Conservation (phyloP, 2,329 filamentous ascomycete species). For the Fusarium mundagurra region DNA sequence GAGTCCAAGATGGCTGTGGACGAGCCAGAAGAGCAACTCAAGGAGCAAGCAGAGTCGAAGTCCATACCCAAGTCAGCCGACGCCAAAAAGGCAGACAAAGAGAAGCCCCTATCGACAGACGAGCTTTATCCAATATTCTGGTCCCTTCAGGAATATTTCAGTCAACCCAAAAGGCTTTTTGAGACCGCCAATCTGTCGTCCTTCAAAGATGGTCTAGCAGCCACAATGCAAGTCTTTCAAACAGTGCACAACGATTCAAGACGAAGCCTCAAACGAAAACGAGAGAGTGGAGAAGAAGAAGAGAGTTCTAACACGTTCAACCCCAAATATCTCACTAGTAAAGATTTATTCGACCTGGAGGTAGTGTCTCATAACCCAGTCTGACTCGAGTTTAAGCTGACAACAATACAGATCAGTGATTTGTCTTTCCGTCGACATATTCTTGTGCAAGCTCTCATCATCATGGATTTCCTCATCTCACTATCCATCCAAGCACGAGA, state of each 20-base stretch:
- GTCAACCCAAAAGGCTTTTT: constrained; percentile 86
- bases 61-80: constrained; percentile 53
- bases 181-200: constrained; percentile 75
- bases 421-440: constrained; percentile 94
- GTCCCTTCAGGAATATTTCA: constrained; percentile 92
- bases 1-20: constrained; percentile 72
- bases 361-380: constrained; percentile 53
- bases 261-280: constrained; percentile 76
- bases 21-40: constrained; percentile 52
- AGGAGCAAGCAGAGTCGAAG: constrained; percentile 46
- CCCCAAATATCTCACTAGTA: constrained; percentile 97
- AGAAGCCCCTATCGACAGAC: constrained; percentile 69
- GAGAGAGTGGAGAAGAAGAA: constrained; percentile 62
- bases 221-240: constrained; percentile 67
- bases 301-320: constrained; percentile 73
- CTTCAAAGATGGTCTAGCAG: constrained; percentile 82
- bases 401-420: constrained; percentile 75
- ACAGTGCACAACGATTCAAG: constrained; percentile 70
- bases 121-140: constrained; percentile 91
- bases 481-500: constrained; percentile 84
- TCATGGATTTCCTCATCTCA: constrained; percentile 95
- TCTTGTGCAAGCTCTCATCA: constrained; percentile 91
- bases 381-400: constrained; percentile 31
- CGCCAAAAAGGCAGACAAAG: constrained; percentile 57
- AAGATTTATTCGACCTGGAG: constrained; percentile 95